Evolutionary conservation across 495 filamentous ascomycete species (phyloP).

Genomic region (Penicillium simplicissimum): DNA sequence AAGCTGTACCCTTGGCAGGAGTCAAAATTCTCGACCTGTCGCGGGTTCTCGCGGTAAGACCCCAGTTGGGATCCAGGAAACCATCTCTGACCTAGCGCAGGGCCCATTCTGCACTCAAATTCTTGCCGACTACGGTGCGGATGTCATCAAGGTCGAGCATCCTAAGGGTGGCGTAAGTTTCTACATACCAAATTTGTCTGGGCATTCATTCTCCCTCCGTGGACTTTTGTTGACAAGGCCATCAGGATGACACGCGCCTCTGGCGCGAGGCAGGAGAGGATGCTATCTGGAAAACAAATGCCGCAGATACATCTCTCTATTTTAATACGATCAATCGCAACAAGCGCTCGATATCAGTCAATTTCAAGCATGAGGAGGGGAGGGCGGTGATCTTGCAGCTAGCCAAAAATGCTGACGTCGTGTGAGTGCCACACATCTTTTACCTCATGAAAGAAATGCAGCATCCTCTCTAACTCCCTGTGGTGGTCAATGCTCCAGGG

Average conservation of each 20-base stretch:
- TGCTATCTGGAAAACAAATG: not conserved
- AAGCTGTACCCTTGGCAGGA: slow-evolving; percentile 61
- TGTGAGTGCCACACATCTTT: slow-evolving; percentile 33
- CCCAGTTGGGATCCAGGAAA: not conserved
- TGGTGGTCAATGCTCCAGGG: slow-evolving; percentile 26
- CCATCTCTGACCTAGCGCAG: slow-evolving; percentile 10
- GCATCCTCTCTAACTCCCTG: not conserved
- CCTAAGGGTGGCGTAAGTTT: slow-evolving; percentile 63
- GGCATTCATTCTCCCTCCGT: not conserved
- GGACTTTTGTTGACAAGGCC: not conserved
- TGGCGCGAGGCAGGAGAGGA: not conserved
- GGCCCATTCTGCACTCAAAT: slow-evolving; percentile 91
- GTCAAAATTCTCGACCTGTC: slow-evolving; percentile 85
- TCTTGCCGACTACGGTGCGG: slow-evolving; percentile 85
- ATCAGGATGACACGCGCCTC: not conserved
- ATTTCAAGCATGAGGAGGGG: not conserved
- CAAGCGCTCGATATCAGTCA: not conserved
- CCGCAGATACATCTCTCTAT: not conserved
- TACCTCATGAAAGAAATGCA: not conserved
- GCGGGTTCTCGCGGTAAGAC: slow-evolving; percentile 79
- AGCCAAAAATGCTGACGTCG: slow-evolving; percentile 71
- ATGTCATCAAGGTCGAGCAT: slow-evolving; percentile 91
- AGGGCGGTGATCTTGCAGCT: slow-evolving; percentile 63
- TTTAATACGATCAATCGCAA: not conserved
- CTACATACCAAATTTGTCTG: not conserved